Evolutionary conservation across 345 rosid genomes (phyloP), one percentile per base, ranked within the genome.

Genomic region (Hibiscus mutabilis): DNA sequence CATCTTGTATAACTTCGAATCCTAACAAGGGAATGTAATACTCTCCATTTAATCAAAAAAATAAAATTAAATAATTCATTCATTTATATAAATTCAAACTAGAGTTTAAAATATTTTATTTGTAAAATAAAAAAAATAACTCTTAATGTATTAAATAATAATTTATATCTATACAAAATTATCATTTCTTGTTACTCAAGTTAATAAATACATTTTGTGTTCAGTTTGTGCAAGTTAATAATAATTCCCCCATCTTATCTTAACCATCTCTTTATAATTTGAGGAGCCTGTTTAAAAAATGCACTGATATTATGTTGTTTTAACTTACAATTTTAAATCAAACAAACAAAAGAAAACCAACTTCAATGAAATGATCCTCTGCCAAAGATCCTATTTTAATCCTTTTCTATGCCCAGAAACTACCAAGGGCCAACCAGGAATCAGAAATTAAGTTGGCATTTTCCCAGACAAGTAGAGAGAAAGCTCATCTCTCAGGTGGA

Each of bases 401-500:
- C 33, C 33, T 29, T 29, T 29, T 5, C 33, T 29, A 29, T 29
- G 33, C 33, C 33, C 33, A 29, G 33, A 29, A 29, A 29, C 33
- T 1, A 29, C 33, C 33, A 29, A 29, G 6, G 37, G 8, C 5
- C 37, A 33, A 33, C 21, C 16, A 68, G 71, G 69, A 16, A 58
- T 21, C 71, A 44, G 37, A 63, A 61, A 31, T 42, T 76, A 62
- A 82, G 86, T 72, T 10, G 70, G 72, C 63, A 68, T 59, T 61
- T 74, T 77, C 64, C 57, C 74, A 18, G 86, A 81, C 74, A 83
- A 60, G 79, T 78, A 81, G 25, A 75, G 69, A 74, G 74, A 82
- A 46, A 88, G 81, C 60, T 71, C 71, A 24, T 88, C 93, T 76
- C 89, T 84, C 73, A 84, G 63, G 31, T 44, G 21, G 21, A 24